phyloP scores from a whole-genome alignment of 257 asterid genomes.

The Leptodermis oblonga region DNA sequence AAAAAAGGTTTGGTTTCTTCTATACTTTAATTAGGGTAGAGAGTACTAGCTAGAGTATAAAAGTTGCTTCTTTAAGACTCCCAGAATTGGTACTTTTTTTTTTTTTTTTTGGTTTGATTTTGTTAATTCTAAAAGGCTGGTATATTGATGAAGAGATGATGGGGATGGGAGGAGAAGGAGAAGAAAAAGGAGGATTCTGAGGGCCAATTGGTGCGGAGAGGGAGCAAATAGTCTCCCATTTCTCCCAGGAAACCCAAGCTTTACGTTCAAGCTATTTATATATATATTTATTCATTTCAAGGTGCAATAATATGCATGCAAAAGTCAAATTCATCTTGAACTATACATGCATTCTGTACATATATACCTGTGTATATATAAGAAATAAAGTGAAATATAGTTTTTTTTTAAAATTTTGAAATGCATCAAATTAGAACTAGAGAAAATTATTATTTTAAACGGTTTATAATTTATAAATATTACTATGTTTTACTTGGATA shows the following conservation, averaged over 20 bases:
- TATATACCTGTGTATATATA: no score
- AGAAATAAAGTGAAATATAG: no score
- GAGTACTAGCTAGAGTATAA: not conserved
- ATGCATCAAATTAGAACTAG: no score
- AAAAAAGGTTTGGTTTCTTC: not conserved
- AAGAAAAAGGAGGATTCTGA: constrained; percentile 10
- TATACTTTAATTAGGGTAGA: not conserved
- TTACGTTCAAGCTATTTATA: constrained; percentile 29
- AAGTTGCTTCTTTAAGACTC: no score
- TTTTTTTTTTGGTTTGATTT: no score
- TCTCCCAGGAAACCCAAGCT: constrained; percentile 35
- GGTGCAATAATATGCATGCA: not conserved
- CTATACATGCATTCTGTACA: constrained; percentile 1
- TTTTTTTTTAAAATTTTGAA: no score
- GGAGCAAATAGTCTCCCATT: constrained; percentile 31
- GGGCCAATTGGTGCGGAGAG: constrained; percentile 31
- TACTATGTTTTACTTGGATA: no score
- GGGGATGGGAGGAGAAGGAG: not conserved
- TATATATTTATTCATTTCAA: no score
- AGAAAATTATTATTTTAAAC: no score
- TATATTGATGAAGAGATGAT: not conserved
- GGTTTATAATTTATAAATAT: no score
- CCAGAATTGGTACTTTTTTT: no score
- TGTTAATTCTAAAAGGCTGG: constrained; percentile 2
- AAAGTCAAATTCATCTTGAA: constrained; percentile 27